phyloP scores from a whole-genome alignment of 768 basidiomycete genomes.

The Rhodosporidiobolus sp. region DNA sequence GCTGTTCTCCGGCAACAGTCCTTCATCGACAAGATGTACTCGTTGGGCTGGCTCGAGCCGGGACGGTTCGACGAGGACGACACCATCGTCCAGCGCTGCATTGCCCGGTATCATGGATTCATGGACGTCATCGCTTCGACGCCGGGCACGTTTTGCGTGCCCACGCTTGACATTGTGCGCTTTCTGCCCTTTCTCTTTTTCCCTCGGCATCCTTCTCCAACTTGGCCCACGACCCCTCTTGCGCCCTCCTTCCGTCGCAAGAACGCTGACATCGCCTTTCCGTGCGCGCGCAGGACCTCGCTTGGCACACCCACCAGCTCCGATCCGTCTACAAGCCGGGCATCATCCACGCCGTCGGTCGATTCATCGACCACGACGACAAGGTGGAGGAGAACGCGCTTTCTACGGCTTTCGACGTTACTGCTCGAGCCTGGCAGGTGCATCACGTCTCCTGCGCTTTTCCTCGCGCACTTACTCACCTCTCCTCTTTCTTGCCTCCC shows the following conservation, averaged over 20 bases:
- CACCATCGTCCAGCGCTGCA: conserved; percentile 3
- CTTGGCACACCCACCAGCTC: conserved; percentile 73
- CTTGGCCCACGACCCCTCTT: too few species aligned
- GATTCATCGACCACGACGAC: conserved; percentile 54
- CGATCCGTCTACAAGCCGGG: conserved; percentile 55
- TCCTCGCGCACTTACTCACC: too few species aligned
- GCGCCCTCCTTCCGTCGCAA: too few species aligned
- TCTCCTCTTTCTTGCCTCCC: conserved; percentile 18
- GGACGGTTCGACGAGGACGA: conserved; percentile 1
- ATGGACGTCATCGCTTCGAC: conserved; percentile 58
- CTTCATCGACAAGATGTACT: conserved; percentile 28
- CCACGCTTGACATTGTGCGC: conserved; percentile 69
- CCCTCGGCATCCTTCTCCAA: too few species aligned
- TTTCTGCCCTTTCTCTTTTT: too few species aligned
- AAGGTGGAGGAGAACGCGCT: conserved; percentile 56
- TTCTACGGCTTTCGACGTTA: conserved; percentile 50
- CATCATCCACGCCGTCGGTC: conserved; percentile 53
- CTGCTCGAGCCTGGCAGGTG: conserved; percentile 57
- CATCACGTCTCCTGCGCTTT: conserved; percentile 9
- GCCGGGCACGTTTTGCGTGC: conserved; percentile 55
- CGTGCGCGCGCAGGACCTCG: too few species aligned
- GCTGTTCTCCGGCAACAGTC: conserved; percentile 25
- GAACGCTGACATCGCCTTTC: too few species aligned
- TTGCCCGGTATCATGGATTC: conserved; percentile 48
- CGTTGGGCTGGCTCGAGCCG: conserved; percentile 27